Evolutionary conservation across 2,329 filamentous ascomycete genomes (phyloP).

Genomic region (Aspergillus quadricinctus): DNA sequence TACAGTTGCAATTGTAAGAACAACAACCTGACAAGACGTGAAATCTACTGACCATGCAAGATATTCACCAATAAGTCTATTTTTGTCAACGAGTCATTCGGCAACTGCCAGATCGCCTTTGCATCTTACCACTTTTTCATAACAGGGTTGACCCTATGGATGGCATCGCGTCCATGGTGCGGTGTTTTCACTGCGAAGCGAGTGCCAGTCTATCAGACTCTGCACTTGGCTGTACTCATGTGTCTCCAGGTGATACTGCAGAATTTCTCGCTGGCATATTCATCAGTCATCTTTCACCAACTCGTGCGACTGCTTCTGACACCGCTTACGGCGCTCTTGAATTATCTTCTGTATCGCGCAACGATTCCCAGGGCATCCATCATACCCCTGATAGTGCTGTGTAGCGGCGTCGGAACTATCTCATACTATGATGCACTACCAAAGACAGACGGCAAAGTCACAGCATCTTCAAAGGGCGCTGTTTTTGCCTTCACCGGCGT

Average conservation of each 20-base stretch:
- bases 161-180: conserved; percentile 13
- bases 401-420: conserved; percentile 15
- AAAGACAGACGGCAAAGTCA: conserved; percentile 6
- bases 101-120: conserved; percentile 19
- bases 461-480: conserved; percentile 10
- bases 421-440: conserved; percentile 16
- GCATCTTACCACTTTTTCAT: conserved; percentile 20
- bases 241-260: conserved; percentile 18
- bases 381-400: conserved; percentile 13
- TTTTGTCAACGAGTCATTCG: conserved; percentile 14
- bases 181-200: conserved; percentile 14
- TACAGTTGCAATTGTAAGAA: too few relatives aligned
- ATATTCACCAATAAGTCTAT: conserved; percentile 21
- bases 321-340: conserved; percentile 13
- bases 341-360: conserved; percentile 16
- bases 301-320: conserved; percentile 18
- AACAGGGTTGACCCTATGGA: conserved; percentile 16
- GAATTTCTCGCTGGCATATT: conserved; percentile 17
- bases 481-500: conserved; percentile 18
- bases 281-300: conserved; percentile 20
- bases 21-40: too few relatives aligned
- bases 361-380: conserved; percentile 13
- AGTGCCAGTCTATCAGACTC: conserved; percentile 11
- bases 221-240: conserved; percentile 18
- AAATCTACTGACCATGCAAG: conserved; percentile 1